These are phyloP conservation scores for Coemansia javaensis DNA, from an alignment of 192 early-diverging fungal species.

Conservation along the genomic window DNA sequence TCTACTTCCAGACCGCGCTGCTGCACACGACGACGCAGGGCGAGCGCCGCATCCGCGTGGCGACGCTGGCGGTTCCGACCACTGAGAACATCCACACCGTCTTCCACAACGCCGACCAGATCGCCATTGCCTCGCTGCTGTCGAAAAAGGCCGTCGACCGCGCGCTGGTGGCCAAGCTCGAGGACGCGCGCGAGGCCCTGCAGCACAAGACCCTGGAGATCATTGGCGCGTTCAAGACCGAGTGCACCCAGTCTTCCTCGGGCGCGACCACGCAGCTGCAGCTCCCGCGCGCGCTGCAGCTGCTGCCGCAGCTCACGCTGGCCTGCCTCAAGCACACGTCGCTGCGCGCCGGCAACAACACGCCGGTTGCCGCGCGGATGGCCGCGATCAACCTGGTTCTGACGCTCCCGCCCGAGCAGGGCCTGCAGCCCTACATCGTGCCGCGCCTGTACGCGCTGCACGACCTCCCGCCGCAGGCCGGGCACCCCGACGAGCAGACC, in stretches of 20 bases:
- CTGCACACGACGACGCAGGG: constrained; percentile 84
- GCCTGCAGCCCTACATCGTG: constrained; percentile 62
- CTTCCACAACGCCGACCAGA: constrained; percentile 78
- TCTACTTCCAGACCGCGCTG: constrained; percentile 93
- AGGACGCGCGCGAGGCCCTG: constrained; percentile 91
- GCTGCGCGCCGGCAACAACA: constrained; percentile 59
- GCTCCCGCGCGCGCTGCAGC: constrained; percentile 76
- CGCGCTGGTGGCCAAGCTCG: constrained; percentile 76
- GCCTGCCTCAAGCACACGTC: constrained; percentile 76
- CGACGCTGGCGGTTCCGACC: constrained; percentile 85
- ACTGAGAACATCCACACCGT: constrained; percentile 75
- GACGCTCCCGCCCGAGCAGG: constrained; percentile 75
- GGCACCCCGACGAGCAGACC: constrained; percentile 27
- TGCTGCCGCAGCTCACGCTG: constrained; percentile 78
- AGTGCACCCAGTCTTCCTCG: constrained; percentile 62
- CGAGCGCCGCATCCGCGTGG: constrained; percentile 90
- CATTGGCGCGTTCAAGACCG: constrained; percentile 82
- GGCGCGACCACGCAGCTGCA: constrained; percentile 78
- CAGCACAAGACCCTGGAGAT: constrained; percentile 83
- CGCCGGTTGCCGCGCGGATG: constrained; percentile 76
- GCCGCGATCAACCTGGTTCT: constrained; percentile 73
- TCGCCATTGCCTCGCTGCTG: constrained; percentile 74
- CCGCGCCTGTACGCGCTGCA: constrained; percentile 84
- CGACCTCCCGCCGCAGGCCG: constrained; percentile 63
- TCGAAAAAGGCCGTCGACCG: constrained; percentile 91